Conservation (phyloP, 2,329 filamentous ascomycete species). For the Nothophaeocryptopus gaeumannii region DNA sequence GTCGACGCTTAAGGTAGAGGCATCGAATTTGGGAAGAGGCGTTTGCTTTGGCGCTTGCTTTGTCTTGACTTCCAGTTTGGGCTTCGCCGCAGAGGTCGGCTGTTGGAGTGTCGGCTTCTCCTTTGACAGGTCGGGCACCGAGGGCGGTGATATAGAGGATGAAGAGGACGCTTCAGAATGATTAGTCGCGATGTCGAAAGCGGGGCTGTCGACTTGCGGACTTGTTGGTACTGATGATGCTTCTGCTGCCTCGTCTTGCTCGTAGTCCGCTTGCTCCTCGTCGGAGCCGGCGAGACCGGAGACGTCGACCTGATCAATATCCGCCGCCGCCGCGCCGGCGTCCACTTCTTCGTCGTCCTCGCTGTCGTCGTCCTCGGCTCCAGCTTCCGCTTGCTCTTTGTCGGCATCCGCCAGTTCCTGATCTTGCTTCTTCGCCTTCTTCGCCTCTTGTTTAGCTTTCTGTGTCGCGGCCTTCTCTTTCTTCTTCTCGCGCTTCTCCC, state of each 20-base stretch:
- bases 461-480: conserved; percentile 44
- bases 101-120: conserved; percentile 10
- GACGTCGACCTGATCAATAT: conserved; percentile 34
- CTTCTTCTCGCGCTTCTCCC: conserved; percentile 44
- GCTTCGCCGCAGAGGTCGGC: conserved; percentile 12
- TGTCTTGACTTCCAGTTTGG: conserved; percentile 24
- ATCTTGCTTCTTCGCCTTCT: conserved; percentile 36
- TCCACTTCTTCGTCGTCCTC: conserved; percentile 20
- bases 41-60: conserved; percentile 33
- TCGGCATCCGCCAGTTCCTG: conserved; percentile 22
- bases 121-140: conserved; percentile 20
- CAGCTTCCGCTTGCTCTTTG: conserved; percentile 31
- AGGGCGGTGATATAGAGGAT: conserved; percentile 44
- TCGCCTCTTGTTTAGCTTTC: conserved; percentile 40
- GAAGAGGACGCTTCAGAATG: conserved; percentile 46
- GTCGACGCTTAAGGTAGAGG: conserved; percentile 11
- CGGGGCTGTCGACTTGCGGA: conserved; percentile 39
- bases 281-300: conserved; percentile 30
- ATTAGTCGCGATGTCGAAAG: conserved; percentile 39
- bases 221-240: conserved; percentile 38
- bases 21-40: conserved; percentile 16
- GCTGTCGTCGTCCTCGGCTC: conserved; percentile 27
- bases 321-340: conserved; percentile 25
- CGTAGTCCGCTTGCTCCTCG: conserved; percentile 21
- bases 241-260: conserved; percentile 32